Evolutionary conservation across 2,329 filamentous ascomycete genomes (phyloP).

Genomic region (Diplocarpon mali): DNA sequence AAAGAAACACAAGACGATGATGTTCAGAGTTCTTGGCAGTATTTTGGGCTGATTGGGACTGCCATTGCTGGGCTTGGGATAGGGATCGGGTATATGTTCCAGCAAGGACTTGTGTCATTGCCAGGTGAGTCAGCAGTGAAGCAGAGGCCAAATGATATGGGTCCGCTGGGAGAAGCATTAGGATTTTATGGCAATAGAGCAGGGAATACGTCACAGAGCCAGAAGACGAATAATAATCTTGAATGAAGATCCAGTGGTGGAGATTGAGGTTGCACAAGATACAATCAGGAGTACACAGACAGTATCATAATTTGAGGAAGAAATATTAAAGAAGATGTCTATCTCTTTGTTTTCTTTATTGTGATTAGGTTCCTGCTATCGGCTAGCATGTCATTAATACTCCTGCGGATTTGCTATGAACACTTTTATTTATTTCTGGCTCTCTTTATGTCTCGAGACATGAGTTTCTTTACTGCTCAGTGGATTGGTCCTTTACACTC

Average conservation of each 20-base stretch:
- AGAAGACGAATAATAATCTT: slow-evolving; percentile 7
- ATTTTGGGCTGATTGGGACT: slow-evolving; percentile 17
- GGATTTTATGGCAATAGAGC: slow-evolving; percentile 17
- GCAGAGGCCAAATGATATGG: slow-evolving; percentile 9
- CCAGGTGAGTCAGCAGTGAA: slow-evolving; percentile 9
- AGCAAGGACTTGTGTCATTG: slow-evolving; percentile 25
- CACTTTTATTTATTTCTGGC: too few species aligned
- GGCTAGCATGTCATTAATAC: too few species aligned
- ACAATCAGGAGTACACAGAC: slow-evolving; percentile 3
- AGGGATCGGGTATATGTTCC: slow-evolving; percentile 26
- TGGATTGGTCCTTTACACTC: too few species aligned
- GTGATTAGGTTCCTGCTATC: too few species aligned
- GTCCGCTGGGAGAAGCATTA: slow-evolving; percentile 23
- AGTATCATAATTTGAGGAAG: not conserved
- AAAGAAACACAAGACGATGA: slow-evolving; percentile 19
- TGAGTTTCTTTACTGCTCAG: too few species aligned
- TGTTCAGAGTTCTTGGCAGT: slow-evolving; percentile 14
- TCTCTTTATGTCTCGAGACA: too few species aligned
- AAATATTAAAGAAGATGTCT: too few species aligned
- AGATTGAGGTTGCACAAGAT: slow-evolving; percentile 12
- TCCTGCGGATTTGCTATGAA: too few species aligned
- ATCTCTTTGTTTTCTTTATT: too few species aligned
- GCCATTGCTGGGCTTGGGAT: slow-evolving; percentile 23
- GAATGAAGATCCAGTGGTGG: slow-evolving; percentile 15
- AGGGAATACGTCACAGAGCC: slow-evolving; percentile 12